phyloP scores from a whole-genome alignment of 345 rosid genomes.

The Eucalyptus virginea region DNA sequence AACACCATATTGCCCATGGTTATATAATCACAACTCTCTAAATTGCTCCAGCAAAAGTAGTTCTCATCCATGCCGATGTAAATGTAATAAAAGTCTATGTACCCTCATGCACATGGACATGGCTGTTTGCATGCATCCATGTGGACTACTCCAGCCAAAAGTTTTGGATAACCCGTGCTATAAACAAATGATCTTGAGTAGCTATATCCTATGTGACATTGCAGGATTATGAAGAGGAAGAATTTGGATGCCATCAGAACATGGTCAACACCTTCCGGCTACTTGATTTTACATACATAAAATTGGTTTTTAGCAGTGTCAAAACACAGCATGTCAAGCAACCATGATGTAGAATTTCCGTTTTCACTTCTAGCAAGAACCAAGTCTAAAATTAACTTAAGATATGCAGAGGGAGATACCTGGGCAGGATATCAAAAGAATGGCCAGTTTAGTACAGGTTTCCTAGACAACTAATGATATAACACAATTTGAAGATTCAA shows the following conservation, averaged over 20 bases:
- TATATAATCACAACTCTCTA: too few species aligned
- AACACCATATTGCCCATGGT: too few species aligned
- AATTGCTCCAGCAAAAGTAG: not conserved
- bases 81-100: too few species aligned
- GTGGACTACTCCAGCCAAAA: too few species aligned
- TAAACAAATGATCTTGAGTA: too few species aligned
- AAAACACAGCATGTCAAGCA: not conserved
- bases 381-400: not conserved
- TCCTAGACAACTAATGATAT: not conserved
- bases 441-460: not conserved
- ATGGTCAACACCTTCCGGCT: not conserved
- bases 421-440: not conserved
- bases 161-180: too few species aligned
- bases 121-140: not conserved
- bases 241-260: not conserved
- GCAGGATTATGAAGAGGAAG: too few species aligned
- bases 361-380: not conserved
- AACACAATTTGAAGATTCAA: not conserved
- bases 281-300: not conserved
- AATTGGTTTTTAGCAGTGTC: not conserved
- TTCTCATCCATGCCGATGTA: not conserved
- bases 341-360: not conserved
- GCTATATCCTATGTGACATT: too few species aligned
- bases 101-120: not conserved
- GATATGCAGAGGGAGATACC: not conserved